Conservation (phyloP, 2,329 filamentous ascomycete species). For the Raffaelea albimanens region DNA sequence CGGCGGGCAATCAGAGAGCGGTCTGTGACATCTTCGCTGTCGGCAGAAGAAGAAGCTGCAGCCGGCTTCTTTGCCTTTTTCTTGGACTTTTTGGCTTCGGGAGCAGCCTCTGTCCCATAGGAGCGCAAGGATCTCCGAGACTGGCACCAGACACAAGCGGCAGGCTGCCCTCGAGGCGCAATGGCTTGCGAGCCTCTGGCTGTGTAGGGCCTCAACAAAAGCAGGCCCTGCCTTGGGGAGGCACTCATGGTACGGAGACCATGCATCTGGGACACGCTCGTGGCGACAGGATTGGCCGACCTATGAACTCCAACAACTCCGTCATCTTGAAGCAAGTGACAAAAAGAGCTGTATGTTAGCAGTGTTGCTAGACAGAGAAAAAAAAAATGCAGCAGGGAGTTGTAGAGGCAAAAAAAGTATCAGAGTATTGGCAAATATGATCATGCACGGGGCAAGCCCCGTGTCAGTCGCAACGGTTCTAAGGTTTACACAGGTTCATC, state of each 20-base stretch:
- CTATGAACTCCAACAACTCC: neutral
- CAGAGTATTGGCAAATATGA: slow-evolving; percentile 39
- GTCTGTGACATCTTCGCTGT: slow-evolving; percentile 3
- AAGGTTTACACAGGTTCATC: slow-evolving; percentile 41
- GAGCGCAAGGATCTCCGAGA: neutral
- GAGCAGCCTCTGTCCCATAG: neutral
- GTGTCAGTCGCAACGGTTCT: slow-evolving; percentile 53
- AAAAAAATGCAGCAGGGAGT: neutral
- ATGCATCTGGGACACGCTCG: neutral
- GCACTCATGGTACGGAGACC: slow-evolving; percentile 7
- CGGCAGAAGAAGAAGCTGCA: no score
- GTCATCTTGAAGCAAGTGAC: neutral
- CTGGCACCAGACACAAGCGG: no score
- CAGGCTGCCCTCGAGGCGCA: slow-evolving; percentile 22
- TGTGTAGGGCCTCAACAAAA: slow-evolving; percentile 48
- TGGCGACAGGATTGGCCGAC: neutral
- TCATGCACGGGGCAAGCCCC: slow-evolving; percentile 37
- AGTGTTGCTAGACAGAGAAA: neutral
- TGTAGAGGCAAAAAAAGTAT: slow-evolving; percentile 6
- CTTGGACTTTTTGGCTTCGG: neutral
- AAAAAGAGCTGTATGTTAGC: neutral
- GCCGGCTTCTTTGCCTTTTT: no score
- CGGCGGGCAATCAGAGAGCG: slow-evolving; percentile 22
- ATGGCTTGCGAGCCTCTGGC: slow-evolving; percentile 24
- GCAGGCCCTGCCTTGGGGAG: slow-evolving; percentile 23